Base-by-base conservation (phyloP, 2,329 filamentous ascomycete genomes). In the Sporothrix pseudoabietina region DNA sequence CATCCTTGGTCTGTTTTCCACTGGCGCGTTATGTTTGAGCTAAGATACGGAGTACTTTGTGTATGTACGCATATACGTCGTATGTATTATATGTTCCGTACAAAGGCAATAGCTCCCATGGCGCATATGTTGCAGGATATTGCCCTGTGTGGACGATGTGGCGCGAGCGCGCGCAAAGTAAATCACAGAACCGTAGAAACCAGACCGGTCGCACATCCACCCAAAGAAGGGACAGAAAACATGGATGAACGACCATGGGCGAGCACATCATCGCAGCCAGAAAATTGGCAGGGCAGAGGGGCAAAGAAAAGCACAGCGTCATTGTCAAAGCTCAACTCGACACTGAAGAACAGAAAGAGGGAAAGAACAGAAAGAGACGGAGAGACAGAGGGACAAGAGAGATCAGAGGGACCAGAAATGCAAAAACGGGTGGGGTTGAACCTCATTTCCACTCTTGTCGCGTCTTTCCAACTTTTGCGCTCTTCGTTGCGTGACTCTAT, bases 361-460 rank as follows among this genome's bases (percentile, higher is more conserved):
- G 9, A 55, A 22, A 30, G n/a, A 10, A n/a, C n/a, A n/a, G n/a
- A n/a, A n/a, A n/a, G n/a, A n/a, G n/a, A n/a, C n/a, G n/a, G n/a
- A n/a, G n/a, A n/a, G n/a, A n/a, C n/a, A 8, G 22, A 55, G 52
- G 22, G 22, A 55, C 52, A 55, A 59, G 12, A 59, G 55, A n/a
- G 41, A 47, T 26, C 10, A 47, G 41, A 57, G 54, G 10, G 19
- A n/a, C 35, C n/a, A 47, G 22, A 44, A 66, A 47, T 44, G 41
- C 61, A 12, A 66, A 66, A 66, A 47, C 61, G 30, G 61, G 61
- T 66, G 61, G 61, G 61, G 59, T 65, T 47, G 10, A 10, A 35
- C 35, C 8, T 66, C 61, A 66, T 66, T 66, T 66, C 61, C 35
- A 35, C 39, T 66, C 61, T 9, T 47, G 61, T 66, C 39, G 61